A percentile compares a stretch with the other conserved stretches of the same genome.
phyloP scores from a whole-genome alignment of 164 flowering plant species.

The Brasenia schreberi region DNA sequence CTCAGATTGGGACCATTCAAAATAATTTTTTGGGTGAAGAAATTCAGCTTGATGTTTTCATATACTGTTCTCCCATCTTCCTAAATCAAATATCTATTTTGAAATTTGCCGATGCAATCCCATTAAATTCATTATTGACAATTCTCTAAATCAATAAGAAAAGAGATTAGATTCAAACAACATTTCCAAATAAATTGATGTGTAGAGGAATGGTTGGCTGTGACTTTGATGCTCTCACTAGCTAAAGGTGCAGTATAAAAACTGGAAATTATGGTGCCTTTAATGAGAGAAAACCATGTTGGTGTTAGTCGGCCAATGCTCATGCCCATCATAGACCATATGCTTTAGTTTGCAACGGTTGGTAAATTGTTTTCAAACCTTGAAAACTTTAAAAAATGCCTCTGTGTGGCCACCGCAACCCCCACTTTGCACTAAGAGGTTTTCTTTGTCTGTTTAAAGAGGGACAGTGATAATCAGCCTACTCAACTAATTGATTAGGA shows the following conservation, averaged over 20 bases:
- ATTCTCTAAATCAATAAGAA: too few species aligned
- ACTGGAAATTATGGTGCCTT: background rate
- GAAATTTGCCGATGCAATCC: too few species aligned
- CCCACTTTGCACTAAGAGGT: background rate
- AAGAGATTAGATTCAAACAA: too few species aligned
- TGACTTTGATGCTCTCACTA: too few species aligned
- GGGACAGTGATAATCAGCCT: background rate
- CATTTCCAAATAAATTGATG: too few species aligned
- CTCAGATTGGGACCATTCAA: too few species aligned
- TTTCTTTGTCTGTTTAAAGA: background rate
- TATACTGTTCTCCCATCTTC: too few species aligned
- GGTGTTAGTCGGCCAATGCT: background rate
- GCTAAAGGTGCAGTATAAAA: background rate
- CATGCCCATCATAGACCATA: background rate
- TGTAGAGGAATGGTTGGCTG: too few species aligned
- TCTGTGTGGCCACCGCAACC: background rate
- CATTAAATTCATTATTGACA: too few species aligned
- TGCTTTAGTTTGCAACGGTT: background rate
- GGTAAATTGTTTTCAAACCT: background rate
- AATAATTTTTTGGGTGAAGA: too few species aligned
- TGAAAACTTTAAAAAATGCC: background rate
- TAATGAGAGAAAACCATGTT: background rate
- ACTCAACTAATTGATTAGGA: background rate
- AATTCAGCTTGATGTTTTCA: too few species aligned
- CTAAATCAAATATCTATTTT: too few species aligned